Evolutionary conservation across 2,329 filamentous ascomycete genomes (phyloP), one percentile per base, ranked within the genome.

Genomic region (Fusarium euwallaceae): DNA sequence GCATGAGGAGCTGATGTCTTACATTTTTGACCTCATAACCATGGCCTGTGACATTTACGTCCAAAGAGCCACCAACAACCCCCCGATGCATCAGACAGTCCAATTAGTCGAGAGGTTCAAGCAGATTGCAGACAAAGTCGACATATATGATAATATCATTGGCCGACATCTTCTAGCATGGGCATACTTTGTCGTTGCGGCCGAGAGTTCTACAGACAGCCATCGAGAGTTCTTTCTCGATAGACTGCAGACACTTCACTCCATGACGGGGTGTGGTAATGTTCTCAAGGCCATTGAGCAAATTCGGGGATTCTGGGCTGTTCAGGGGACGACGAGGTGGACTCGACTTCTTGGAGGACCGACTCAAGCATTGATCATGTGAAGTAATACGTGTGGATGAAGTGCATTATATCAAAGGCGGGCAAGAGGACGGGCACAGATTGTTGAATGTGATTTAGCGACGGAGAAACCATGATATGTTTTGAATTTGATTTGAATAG

Each of bases 151-250:
- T 22, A 59, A 66, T 20, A 51, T 59, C 16, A 56, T 69, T 17
- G 66, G 66, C 7, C 61, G 37, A 11, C 66, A 69, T 56, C 55
- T 69, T 1, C 56, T 69, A 24, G 62, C 61, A 22, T 69, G 66
- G 66, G 53, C 66, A 12, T 69, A 65, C 56, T 69, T 69, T 34
- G 63, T 69, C n/a, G 61, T 69, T 2, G 66, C 66, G 2, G 62
- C 66, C 3, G 66, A 69, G 32, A 69, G 66, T 20, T 65, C 66
- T 6, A 65, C 36, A 14, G 43, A 53, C 6, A 41, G 7, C 4
- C 66, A 69, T 7, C 3, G 66, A 11, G 27, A 43, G 2, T 69
- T 69, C 53, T 69, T 65, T 22, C 14, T 69, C 3, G 43, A 61
- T 1, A 14, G 37, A n/a, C 5, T 69, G 2, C 32, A 51, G n/a